Percentiles rank a stretch among this genome's conserved stretches.
Evolutionary conservation across 208 protist species (phyloP).

Genomic region (Leishmania aethiopica): DNA sequence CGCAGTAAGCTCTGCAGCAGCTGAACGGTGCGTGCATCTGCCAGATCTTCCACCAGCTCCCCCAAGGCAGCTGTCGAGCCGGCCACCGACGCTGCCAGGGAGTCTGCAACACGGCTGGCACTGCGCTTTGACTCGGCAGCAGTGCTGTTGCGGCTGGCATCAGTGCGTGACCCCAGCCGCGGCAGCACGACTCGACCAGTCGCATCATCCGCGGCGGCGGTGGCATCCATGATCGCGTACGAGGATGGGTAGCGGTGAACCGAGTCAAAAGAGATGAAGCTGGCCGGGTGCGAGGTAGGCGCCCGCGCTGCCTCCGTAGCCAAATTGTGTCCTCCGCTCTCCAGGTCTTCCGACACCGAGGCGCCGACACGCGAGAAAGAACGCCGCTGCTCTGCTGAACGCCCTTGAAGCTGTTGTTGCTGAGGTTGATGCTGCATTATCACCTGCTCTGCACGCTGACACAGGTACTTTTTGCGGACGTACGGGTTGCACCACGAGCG

Average conservation of each 20-base stretch:
- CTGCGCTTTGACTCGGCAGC: background rate
- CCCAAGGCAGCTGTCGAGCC: background rate
- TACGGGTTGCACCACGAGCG: slow-evolving; percentile 82
- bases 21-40: slow-evolving; percentile 22
- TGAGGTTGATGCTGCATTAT: background rate
- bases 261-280: background rate
- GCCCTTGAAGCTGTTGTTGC: background rate
- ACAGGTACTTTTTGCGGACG: slow-evolving; percentile 50
- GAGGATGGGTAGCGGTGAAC: background rate
- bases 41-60: slow-evolving; percentile 21
- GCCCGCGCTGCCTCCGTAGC: background rate
- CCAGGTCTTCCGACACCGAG: background rate
- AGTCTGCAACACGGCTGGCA: background rate
- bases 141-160: too few relatives aligned
- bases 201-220: background rate
- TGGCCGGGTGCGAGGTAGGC: background rate
- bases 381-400: background rate
- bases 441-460: slow-evolving; percentile 22
- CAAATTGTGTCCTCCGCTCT: too few relatives aligned
- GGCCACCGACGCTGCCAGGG: background rate
- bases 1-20: slow-evolving; percentile 27
- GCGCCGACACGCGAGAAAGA: background rate
- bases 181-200: background rate
- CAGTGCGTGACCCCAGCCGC: background rate
- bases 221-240: background rate